Percentiles rank a stretch among this genome's conserved stretches.
These are phyloP conservation scores for Cytospora mali DNA, from an alignment of 2,329 filamentous ascomycete genomes.

Conservation along the genomic window DNA sequence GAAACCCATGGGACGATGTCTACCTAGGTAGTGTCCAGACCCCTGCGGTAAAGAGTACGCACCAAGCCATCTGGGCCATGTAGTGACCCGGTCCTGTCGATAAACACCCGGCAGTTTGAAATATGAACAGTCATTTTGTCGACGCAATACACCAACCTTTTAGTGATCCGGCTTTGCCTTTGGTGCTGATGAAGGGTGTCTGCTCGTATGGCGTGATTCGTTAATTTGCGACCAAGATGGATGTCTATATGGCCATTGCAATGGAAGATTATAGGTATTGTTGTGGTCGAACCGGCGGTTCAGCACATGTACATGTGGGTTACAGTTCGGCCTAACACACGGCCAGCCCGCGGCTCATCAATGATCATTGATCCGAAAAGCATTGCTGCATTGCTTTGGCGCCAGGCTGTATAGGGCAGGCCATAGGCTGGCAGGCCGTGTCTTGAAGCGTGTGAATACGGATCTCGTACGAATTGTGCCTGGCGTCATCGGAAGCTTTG, in stretches of 20 bases:
- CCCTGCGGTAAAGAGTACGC: neutral
- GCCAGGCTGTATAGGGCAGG: neutral
- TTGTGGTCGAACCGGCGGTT: neutral
- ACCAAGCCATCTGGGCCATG: neutral
- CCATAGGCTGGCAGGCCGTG: constrained; percentile 8
- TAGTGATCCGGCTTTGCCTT: neutral
- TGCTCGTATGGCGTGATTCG: neutral
- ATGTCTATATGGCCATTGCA: neutral
- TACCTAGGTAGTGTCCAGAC: neutral
- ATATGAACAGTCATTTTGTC: neutral
- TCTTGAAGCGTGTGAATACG: constrained; percentile 9
- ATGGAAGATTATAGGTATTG: neutral
- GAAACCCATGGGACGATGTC: neutral
- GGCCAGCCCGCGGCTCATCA: neutral
- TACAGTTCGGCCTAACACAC: neutral
- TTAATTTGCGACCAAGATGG: neutral
- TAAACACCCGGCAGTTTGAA: neutral
- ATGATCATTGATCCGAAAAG: neutral
- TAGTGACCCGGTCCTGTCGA: neutral
- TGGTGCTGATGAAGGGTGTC: neutral
- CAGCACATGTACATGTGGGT: neutral
- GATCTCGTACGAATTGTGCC: neutral
- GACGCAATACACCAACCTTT: neutral
- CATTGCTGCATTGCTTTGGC: neutral
- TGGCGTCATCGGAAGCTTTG: neutral